These are phyloP conservation scores for Fusarium haematococcum DNA, from an alignment of 2,329 filamentous ascomycete genomes.

Conservation along the genomic window DNA sequence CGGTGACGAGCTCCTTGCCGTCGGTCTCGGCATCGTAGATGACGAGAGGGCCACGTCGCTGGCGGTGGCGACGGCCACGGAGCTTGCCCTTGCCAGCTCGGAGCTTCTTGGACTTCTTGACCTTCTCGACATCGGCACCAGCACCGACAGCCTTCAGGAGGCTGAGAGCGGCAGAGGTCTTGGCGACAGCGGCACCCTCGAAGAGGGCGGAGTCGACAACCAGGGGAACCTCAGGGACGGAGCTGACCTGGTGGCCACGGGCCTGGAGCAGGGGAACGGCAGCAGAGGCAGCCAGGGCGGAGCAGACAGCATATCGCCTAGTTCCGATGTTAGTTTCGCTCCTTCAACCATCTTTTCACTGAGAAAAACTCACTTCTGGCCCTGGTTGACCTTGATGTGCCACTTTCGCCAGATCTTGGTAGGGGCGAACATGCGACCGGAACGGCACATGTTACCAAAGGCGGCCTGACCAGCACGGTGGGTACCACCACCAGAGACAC, in stretches of 20 bases:
- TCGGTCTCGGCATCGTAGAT: conserved; percentile 97
- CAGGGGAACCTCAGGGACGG: conserved; percentile 95
- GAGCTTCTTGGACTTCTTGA: conserved; percentile 95
- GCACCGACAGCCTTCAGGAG: conserved; percentile 95
- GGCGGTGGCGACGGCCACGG: conserved; percentile 93
- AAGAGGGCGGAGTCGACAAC: conserved; percentile 94
- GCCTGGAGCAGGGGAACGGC: conserved; percentile 94
- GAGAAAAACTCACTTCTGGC: conserved; percentile 81
- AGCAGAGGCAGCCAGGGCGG: conserved; percentile 95
- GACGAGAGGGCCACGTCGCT: conserved; percentile 97
- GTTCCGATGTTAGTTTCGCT: conserved; percentile 40
- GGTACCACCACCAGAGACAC: conserved; percentile 99
- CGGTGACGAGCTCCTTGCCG: conserved; percentile 91
- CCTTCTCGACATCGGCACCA: conserved; percentile 91
- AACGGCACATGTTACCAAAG: conserved; percentile 99
- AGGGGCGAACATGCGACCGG: conserved; percentile 99
- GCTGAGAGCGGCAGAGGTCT: conserved; percentile 87
- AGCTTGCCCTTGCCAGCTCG: conserved; percentile 99
- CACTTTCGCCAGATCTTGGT: conserved; percentile 99
- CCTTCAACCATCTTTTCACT: neutral
- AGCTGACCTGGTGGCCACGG: conserved; percentile 94
- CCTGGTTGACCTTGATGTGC: conserved; percentile 99
- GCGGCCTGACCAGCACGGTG: conserved; percentile 99
- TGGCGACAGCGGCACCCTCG: conserved; percentile 80
- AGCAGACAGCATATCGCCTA: conserved; percentile 97